Evolutionary conservation across 1,284 basidiomycete species (phyloP).

Genomic region (Sporisorium iseilematis-ciliati): DNA sequence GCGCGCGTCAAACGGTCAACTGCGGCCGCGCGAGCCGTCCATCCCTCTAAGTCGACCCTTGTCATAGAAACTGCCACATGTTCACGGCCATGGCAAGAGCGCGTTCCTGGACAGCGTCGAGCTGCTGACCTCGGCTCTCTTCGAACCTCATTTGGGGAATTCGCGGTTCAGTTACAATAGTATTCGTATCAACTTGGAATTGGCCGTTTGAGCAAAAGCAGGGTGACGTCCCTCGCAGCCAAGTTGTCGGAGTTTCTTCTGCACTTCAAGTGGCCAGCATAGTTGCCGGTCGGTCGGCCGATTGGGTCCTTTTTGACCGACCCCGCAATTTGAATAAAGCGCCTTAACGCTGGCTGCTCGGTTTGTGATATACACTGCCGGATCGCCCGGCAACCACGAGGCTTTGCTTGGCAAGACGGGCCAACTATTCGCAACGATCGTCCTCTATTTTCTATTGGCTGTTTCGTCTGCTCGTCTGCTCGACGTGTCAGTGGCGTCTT

Average conservation of each 20-base stretch:
- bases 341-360: neutral
- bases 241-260: neutral
- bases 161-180: neutral
- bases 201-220: neutral
- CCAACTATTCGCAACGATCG: neutral
- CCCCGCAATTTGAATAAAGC: neutral
- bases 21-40: neutral
- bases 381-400: too few relatives aligned
- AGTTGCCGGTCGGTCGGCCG: conserved; percentile 1
- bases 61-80: conserved; percentile 12
- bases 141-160: neutral
- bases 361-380: too few relatives aligned
- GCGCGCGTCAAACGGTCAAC: conserved; percentile 12
- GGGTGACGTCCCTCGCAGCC: neutral
- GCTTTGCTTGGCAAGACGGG: neutral
- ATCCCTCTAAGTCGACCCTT: neutral
- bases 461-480: too few relatives aligned
- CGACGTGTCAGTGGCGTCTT: neutral
- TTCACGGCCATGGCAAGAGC: neutral
- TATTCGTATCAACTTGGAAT: neutral
- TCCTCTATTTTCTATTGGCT: neutral
- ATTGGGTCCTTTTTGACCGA: neutral
- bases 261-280: neutral
- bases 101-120: conserved; percentile 12
- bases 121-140: neutral